Evolutionary conservation across 2,329 filamentous ascomycete species (phyloP).

Genomic region (Hypoxylon sp.): DNA sequence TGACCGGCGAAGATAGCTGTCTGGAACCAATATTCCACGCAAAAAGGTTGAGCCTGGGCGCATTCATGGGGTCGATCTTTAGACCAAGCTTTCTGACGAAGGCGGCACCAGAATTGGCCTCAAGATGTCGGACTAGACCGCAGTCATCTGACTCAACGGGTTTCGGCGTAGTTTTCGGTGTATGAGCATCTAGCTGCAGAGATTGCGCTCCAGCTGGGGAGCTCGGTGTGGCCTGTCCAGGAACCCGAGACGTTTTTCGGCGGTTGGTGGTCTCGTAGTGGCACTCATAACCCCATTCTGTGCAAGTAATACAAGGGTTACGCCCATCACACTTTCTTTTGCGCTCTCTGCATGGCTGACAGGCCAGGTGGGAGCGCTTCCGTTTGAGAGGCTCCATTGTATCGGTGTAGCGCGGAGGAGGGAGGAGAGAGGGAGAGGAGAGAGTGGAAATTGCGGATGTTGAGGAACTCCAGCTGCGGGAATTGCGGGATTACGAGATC

Average conservation of each 20-base stretch:
- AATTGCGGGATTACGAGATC: background rate
- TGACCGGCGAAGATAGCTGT: background rate
- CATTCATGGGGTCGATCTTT: constrained; percentile 4
- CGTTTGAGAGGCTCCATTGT: constrained; percentile 4
- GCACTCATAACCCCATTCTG: constrained; percentile 10
- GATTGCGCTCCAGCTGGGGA: background rate
- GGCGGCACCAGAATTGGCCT: constrained; percentile 2
- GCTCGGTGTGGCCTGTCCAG: background rate
- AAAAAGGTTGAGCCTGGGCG: constrained; percentile 8
- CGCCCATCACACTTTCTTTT: constrained; percentile 6
- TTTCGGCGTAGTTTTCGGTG: background rate
- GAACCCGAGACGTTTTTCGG: background rate
- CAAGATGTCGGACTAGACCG: background rate
- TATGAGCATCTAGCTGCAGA: background rate
- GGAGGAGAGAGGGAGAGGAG: background rate
- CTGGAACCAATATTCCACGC: constrained; percentile 1
- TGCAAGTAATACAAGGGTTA: constrained; percentile 6
- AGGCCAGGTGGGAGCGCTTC: constrained; percentile 6
- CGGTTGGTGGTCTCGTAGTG: background rate
- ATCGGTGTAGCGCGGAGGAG: background rate
- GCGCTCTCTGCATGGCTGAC: constrained; percentile 7
- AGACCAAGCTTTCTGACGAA: constrained; percentile 5
- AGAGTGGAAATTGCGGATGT: constrained; percentile 2
- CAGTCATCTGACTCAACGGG: background rate
- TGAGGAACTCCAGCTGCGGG: background rate